Conservation (phyloP, 1,284 basidiomycete species). For the Tilletiopsis washingtonensis region DNA sequence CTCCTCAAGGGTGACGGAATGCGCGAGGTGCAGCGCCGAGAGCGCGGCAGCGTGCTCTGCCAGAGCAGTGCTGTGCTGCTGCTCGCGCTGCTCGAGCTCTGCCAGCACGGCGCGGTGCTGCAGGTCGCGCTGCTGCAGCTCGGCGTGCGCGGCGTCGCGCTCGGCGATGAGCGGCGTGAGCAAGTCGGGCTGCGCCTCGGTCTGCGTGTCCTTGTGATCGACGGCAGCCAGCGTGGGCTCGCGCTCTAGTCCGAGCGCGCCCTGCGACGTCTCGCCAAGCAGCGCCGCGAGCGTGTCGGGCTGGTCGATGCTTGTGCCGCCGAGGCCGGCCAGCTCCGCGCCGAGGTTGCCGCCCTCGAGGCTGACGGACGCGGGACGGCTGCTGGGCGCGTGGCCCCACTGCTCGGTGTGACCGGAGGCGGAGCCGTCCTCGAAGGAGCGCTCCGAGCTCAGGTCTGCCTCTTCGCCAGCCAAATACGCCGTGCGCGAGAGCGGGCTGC, state of each 20-base stretch:
- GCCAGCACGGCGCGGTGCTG: slow-evolving; percentile 10
- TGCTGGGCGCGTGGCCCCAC: slow-evolving; percentile 7
- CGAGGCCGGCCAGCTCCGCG: slow-evolving; percentile 17
- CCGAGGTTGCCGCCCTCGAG: slow-evolving; percentile 26
- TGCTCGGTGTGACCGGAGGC: slow-evolving; percentile 8
- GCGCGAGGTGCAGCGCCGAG: neutral
- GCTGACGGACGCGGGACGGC: slow-evolving; percentile 16
- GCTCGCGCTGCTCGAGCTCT: slow-evolving; percentile 4
- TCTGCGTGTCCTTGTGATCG: slow-evolving; percentile 14
- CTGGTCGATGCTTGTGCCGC: no score
- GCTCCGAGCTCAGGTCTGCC: neutral
- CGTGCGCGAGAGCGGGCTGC: neutral
- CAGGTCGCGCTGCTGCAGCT: slow-evolving; percentile 13
- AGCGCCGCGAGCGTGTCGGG: no score
- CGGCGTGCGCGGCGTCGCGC: no score
- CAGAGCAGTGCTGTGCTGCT: neutral
- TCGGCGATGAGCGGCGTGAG: no score
- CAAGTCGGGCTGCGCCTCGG: slow-evolving; percentile 20
- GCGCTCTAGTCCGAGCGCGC: slow-evolving; percentile 10
- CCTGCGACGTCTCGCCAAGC: neutral
- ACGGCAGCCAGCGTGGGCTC: slow-evolving; percentile 8
- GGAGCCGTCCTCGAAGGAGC: slow-evolving; percentile 7
- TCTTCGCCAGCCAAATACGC: neutral
- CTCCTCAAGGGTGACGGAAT: slow-evolving; percentile 1
- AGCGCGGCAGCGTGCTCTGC: slow-evolving; percentile 6